These are phyloP conservation scores for Candida gorgasii DNA, from an alignment of 805 yeast genomes.

Conservation along the genomic window DNA sequence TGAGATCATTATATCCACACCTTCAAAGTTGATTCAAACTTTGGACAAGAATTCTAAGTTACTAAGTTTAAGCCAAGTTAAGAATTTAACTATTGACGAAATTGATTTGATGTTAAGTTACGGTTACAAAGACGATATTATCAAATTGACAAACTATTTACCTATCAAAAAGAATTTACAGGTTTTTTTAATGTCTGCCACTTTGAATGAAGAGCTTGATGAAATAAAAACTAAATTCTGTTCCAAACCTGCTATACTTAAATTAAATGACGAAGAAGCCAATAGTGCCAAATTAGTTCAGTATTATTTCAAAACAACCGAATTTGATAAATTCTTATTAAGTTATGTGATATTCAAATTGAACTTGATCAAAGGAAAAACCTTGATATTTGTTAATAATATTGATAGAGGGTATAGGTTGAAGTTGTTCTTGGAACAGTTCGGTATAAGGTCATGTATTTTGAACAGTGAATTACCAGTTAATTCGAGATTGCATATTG, in stretches of 20 bases:
- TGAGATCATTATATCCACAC: conserved; percentile 83
- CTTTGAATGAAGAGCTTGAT: conserved; percentile 83
- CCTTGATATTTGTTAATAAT: conserved; percentile 86
- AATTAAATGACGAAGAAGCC: conserved; percentile 65
- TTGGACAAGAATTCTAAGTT: conserved; percentile 48
- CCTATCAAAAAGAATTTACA: conserved; percentile 79
- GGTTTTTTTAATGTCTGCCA: conserved; percentile 94
- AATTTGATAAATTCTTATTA: conserved; percentile 87
- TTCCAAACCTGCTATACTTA: conserved; percentile 77
- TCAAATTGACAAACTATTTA: conserved; percentile 59
- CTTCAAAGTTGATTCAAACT: conserved; percentile 65
- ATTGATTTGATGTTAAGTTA: conserved; percentile 88
- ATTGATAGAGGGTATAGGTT: conserved; percentile 94
- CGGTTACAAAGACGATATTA: conserved; percentile 87
- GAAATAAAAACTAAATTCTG: conserved; percentile 76
- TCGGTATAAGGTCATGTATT: conserved; percentile 86
- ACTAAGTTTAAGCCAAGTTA: conserved; percentile 56
- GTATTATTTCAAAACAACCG: conserved; percentile 82
- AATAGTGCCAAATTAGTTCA: conserved; percentile 65
- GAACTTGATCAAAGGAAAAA: conserved; percentile 84
- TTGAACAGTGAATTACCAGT: conserved; percentile 90
- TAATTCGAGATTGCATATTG: conserved; percentile 90
- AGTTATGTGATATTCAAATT: conserved; percentile 91
- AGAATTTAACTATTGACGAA: conserved; percentile 86
- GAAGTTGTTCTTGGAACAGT: conserved; percentile 88